These are phyloP conservation scores for Fusarium clavum DNA, from an alignment of 2,329 filamentous ascomycete species.

Conservation along the genomic window DNA sequence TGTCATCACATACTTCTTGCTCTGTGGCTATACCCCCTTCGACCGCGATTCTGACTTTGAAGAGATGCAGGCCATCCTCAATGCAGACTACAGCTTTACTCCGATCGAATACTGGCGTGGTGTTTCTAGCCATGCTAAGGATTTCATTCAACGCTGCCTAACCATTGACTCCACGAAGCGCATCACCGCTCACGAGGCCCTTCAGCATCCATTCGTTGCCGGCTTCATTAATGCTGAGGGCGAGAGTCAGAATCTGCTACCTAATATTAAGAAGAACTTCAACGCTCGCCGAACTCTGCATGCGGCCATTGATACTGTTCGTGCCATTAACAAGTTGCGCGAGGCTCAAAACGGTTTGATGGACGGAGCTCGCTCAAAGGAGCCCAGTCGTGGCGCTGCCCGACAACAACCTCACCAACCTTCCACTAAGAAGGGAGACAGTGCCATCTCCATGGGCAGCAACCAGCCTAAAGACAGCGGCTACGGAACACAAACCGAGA, in stretches of 20 bases:
- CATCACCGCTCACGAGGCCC: conserved; percentile 88
- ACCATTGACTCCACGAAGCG: conserved; percentile 89
- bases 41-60: conserved; percentile 97
- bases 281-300: conserved; percentile 76
- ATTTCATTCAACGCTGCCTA: conserved; percentile 92
- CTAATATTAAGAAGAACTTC: conserved; percentile 80
- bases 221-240: conserved; percentile 61
- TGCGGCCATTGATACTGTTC: conserved; percentile 76
- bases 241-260: conserved; percentile 71
- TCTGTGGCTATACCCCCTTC: conserved; percentile 98
- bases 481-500: conserved; percentile 58
- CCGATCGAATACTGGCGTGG: conserved; percentile 97
- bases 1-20: conserved; percentile 97
- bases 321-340: conserved; percentile 77
- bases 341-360: conserved; percentile 72
- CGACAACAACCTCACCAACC: conserved; percentile 27
- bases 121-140: conserved; percentile 85
- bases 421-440: conserved; percentile 57
- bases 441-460: conserved; percentile 55
- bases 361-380: conserved; percentile 67
- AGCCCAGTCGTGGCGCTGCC: conserved; percentile 57
- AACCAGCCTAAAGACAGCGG: conserved; percentile 59
- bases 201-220: conserved; percentile 74
- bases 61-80: conserved; percentile 98
- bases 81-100: conserved; percentile 95